These are phyloP conservation scores for Rachicladosporium sp. DNA, from an alignment of 2,329 filamentous ascomycete species.

Conservation along the genomic window DNA sequence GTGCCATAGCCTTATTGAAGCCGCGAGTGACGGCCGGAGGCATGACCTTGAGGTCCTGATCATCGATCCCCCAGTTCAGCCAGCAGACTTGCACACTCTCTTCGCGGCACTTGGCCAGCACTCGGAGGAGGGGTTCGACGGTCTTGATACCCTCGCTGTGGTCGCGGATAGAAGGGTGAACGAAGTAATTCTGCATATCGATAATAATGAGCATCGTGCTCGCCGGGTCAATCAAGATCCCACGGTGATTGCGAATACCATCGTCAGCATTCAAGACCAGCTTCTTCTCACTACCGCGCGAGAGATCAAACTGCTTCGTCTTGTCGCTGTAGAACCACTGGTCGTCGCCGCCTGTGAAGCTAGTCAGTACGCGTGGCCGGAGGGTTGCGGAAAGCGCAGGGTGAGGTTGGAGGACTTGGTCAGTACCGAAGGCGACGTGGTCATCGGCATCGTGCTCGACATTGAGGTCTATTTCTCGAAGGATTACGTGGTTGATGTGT, in stretches of 20 bases:
- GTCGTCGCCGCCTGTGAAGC: conserved; percentile 23
- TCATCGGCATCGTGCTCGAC: conserved; percentile 25
- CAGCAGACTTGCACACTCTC: conserved; percentile 30
- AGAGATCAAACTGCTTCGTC: conserved; percentile 31
- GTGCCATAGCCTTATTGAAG: conserved; percentile 23
- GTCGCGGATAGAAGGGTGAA: conserved; percentile 21
- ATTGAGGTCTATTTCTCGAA: conserved; percentile 11
- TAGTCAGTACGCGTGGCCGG: conserved; percentile 3
- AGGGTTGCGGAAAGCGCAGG: not conserved
- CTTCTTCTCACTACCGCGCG: conserved; percentile 24
- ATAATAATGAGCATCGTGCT: conserved; percentile 28
- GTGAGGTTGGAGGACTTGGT: conserved; percentile 9
- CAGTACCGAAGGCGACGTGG: conserved; percentile 25
- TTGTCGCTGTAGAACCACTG: conserved; percentile 30
- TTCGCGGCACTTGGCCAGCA: conserved; percentile 28
- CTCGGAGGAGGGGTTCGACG: conserved; percentile 25
- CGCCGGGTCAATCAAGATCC: conserved; percentile 29
- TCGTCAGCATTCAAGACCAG: conserved; percentile 30
- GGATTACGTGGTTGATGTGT: conserved; percentile 16
- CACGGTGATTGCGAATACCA: conserved; percentile 27
- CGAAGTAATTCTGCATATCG: conserved; percentile 35
- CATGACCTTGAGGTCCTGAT: conserved; percentile 26
- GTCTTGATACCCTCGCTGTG: conserved; percentile 22
- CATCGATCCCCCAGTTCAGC: conserved; percentile 32
- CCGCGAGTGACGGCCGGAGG: conserved; percentile 29